Evolutionary conservation across 2,329 filamentous ascomycete genomes (phyloP), one percentile per base, ranked within the genome.

Genomic region (Microsporum canis): DNA sequence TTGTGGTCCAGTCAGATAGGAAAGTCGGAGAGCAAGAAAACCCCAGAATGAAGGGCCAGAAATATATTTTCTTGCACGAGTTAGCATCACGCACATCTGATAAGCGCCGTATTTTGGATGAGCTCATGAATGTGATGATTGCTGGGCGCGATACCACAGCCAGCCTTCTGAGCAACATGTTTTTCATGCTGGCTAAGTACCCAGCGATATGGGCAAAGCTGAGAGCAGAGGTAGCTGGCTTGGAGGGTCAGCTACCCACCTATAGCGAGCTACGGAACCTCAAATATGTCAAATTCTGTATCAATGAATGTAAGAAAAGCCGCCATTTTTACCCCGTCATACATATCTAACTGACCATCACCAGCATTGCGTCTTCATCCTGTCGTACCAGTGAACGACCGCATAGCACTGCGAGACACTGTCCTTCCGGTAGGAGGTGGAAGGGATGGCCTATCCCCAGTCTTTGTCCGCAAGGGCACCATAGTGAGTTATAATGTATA

Each of bases 11-110:
- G 33, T 34, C 95, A 33, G 83, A 82, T 1, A 81, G 83, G 0
- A 82, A 84, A 36, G 88, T 95, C 71, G 81, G 94, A 1, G 84
- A 85, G 53, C 80, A 84, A 63, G 89, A 87, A 75, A 66, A 75
- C 3, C 82, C 82, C 60, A 89, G 88, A 69, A 83, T 83, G 5
- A 87, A 94, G 73, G 94, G 88, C 1, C 31, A 57, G 59, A 61
- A 55, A 45, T 39, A 57, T 36, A 34, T 60, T 2, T 92, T 94
- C 74, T 79, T 94, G 31, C 88, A 94, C 73, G 87, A 88, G 34
- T 80, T 92, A 10, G 88, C 88, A 47, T 78, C 78, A 51, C 89
- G 87, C 74, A 92, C 88, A 0, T 47, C 43, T 3, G 43, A 68
- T 69, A 49, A 63, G 63, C 7, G 64, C 63, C 33, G 80, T 88